Evolutionary conservation across 805 yeast genomes (phyloP).

Genomic region (Saccharomycopsis capsularis): DNA sequence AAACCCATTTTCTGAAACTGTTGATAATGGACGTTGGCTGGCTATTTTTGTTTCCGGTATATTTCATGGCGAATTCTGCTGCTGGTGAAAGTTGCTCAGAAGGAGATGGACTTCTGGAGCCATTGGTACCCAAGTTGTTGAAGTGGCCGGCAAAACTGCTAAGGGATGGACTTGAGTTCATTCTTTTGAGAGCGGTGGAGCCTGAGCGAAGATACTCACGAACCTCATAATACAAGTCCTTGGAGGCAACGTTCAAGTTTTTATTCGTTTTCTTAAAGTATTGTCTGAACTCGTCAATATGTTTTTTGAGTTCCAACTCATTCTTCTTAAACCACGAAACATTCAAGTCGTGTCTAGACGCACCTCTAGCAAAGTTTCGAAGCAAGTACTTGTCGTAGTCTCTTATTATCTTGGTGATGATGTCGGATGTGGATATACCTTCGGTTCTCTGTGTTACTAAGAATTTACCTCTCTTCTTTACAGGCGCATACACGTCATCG

Average conservation of each 20-base stretch:
- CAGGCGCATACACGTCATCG: slow-evolving; percentile 89
- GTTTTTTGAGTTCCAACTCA: slow-evolving; percentile 89
- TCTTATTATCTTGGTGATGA: slow-evolving; percentile 87
- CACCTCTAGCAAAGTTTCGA: slow-evolving; percentile 97
- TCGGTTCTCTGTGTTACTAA: slow-evolving; percentile 94
- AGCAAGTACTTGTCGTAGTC: slow-evolving; percentile 95
- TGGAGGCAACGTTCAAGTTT: slow-evolving; percentile 62
- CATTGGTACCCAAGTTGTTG: slow-evolving; percentile 21
- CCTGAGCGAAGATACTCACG: slow-evolving; percentile 59
- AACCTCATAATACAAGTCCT: slow-evolving; percentile 79
- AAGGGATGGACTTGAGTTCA: slow-evolving; percentile 18
- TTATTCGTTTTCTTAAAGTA: slow-evolving; percentile 74
- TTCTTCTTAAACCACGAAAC: slow-evolving; percentile 97
- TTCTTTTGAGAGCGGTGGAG: slow-evolving; percentile 25
- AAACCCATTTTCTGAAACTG: slow-evolving; percentile 32
- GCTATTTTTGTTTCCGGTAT: slow-evolving; percentile 47
- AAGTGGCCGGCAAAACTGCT: slow-evolving; percentile 24
- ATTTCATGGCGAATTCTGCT: slow-evolving; percentile 59
- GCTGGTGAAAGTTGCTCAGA: slow-evolving; percentile 42
- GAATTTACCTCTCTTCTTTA: slow-evolving; percentile 85
- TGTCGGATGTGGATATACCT: slow-evolving; percentile 92
- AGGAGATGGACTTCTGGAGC: slow-evolving; percentile 13
- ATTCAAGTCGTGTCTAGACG: slow-evolving; percentile 90
- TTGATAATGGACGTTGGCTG: slow-evolving; percentile 27
- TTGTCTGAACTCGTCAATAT: slow-evolving; percentile 77